Evolutionary conservation across 139 green algal species (phyloP).

Genomic region (Tetradesmus lagerheimii): DNA sequence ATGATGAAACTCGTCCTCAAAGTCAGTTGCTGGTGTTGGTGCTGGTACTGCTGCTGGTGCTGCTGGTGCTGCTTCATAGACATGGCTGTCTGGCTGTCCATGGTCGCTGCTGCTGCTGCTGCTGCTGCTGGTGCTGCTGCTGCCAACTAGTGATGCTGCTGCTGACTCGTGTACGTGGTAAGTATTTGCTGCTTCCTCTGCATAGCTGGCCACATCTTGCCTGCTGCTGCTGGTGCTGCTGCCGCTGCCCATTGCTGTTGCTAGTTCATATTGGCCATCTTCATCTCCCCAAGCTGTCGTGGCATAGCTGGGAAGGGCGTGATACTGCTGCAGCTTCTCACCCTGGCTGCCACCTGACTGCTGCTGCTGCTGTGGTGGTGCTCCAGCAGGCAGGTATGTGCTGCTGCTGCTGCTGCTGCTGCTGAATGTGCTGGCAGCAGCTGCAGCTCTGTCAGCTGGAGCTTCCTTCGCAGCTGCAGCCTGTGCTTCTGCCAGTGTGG

Average conservation of each 20-base stretch:
- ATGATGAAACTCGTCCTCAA: too few species aligned
- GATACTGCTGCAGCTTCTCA: background rate
- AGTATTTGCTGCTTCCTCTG: background rate
- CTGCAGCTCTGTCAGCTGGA: background rate
- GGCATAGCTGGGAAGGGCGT: background rate
- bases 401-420: too few species aligned
- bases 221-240: background rate
- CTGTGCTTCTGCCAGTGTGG: background rate
- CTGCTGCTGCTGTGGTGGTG: too few species aligned
- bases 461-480: background rate
- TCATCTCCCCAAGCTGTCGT: background rate
- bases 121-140: too few species aligned
- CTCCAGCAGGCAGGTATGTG: too few species aligned
- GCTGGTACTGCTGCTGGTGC: too few species aligned
- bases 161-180: background rate
- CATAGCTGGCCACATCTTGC: background rate
- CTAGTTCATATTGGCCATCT: background rate
- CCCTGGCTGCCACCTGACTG: background rate
- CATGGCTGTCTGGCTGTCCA: too few species aligned
- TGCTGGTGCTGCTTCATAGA: too few species aligned
- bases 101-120: too few species aligned
- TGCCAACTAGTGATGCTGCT: background rate
- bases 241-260: background rate
- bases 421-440: background rate
- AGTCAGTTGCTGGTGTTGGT: too few species aligned